These are phyloP conservation scores for Arachis hypogaea DNA, from an alignment of 306 rosid species.

Conservation along the genomic window DNA sequence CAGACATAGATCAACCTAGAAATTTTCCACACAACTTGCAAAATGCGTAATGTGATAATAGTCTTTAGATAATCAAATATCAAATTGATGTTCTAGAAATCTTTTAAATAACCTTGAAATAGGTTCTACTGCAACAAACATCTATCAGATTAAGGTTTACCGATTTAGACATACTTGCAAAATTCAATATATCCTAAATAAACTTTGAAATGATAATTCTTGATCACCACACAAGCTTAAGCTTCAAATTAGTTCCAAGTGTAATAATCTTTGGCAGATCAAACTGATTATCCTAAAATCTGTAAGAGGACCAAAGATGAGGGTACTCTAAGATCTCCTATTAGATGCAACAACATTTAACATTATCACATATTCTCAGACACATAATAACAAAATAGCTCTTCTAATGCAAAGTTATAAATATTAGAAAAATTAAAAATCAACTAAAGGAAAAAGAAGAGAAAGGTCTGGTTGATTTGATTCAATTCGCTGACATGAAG, in stretches of 20 bases:
- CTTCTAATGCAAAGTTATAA: conserved; percentile 27
- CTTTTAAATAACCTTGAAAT: too few relatives aligned
- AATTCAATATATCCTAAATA: neutral
- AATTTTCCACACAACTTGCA: neutral
- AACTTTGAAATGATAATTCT: neutral
- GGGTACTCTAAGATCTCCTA: neutral
- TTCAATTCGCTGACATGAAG: neutral
- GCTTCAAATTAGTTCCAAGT: neutral
- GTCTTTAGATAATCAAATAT: neutral
- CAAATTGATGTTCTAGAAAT: too few relatives aligned
- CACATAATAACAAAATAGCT: neutral
- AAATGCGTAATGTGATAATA: neutral
- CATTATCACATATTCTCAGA: neutral
- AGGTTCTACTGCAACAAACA: too few relatives aligned
- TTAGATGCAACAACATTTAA: neutral
- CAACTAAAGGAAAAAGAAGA: neutral
- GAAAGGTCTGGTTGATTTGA: neutral
- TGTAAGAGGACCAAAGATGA: neutral
- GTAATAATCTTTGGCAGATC: neutral
- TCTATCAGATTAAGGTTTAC: neutral
- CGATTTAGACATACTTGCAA: neutral
- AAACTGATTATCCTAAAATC: neutral
- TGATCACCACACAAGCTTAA: neutral
- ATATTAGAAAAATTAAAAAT: neutral
- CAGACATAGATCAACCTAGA: neutral